A percentile compares a stretch with the other conserved stretches of the same genome.
These are phyloP conservation scores for Inga leiocalycina DNA, from an alignment of 306 rosid species.

Conservation along the genomic window DNA sequence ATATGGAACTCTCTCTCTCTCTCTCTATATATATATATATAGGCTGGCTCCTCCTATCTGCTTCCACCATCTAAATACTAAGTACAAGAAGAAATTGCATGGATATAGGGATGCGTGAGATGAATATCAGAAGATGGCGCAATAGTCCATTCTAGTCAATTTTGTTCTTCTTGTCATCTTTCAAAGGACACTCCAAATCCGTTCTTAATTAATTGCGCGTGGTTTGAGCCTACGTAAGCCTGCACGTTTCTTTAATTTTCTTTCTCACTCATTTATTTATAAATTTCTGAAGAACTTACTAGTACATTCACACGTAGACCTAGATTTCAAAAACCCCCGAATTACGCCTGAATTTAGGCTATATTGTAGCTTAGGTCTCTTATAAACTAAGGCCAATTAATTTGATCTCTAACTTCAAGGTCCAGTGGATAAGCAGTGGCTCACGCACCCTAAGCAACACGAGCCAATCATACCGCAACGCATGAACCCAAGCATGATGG, in stretches of 20 bases:
- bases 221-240: slow-evolving; percentile 30
- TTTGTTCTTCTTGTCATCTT: slow-evolving; percentile 61
- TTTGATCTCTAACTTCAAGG: slow-evolving; percentile 49
- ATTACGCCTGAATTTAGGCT: slow-evolving; percentile 82
- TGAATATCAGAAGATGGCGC: slow-evolving; percentile 5
- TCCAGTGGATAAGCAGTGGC: slow-evolving; percentile 23
- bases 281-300: background rate
- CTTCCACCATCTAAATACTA: background rate
- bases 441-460: slow-evolving; percentile 34
- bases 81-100: background rate
- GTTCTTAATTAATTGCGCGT: slow-evolving; percentile 23
- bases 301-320: slow-evolving; percentile 27
- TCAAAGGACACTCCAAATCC: slow-evolving; percentile 21
- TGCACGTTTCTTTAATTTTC: background rate
- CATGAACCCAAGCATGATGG: slow-evolving; percentile 27
- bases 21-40: background rate
- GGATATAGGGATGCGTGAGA: slow-evolving; percentile 37
- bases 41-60: background rate
- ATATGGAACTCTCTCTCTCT: background rate
- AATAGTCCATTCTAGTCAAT: slow-evolving; percentile 27
- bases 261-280: background rate
- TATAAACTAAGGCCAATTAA: slow-evolving; percentile 27
- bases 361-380: slow-evolving; percentile 47
- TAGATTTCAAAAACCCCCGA: slow-evolving; percentile 80
- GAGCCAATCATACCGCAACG: slow-evolving; percentile 30